Conservation (phyloP, 495 filamentous ascomycete genomes). For the Penicillium silybi region DNA sequence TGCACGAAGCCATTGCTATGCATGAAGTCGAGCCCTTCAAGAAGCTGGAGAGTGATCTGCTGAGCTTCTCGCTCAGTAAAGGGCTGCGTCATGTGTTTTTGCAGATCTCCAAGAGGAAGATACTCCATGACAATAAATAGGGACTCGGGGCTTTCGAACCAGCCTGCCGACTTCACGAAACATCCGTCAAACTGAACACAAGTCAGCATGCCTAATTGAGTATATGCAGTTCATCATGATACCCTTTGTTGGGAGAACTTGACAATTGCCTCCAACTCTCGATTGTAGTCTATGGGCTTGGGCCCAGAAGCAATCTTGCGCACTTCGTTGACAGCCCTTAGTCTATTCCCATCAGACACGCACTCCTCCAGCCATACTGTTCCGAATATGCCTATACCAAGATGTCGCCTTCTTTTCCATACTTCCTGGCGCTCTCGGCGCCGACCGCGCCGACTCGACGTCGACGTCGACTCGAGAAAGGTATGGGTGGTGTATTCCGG, state of each 20-base stretch:
- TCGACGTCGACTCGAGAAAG: constrained; percentile 13
- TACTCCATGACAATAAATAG: constrained; percentile 39
- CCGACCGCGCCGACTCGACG: neutral
- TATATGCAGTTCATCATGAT: neutral
- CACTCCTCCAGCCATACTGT: constrained; percentile 13
- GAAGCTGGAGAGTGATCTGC: constrained; percentile 35
- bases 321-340: constrained; percentile 15
- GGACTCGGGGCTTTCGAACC: constrained; percentile 24
- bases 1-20: constrained; percentile 42
- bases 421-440: constrained; percentile 9
- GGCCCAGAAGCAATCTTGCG: neutral
- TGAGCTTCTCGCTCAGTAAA: constrained; percentile 35
- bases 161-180: constrained; percentile 32
- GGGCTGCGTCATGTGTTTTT: constrained; percentile 1
- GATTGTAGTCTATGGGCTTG: constrained; percentile 19
- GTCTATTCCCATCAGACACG: neutral
- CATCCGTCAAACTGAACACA: constrained; percentile 13
- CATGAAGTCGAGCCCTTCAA: constrained; percentile 41
- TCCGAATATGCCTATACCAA: constrained; percentile 11
- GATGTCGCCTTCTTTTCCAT: constrained; percentile 6
- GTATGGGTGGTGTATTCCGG: constrained; percentile 6
- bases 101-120: constrained; percentile 14
- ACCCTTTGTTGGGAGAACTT: constrained; percentile 37
- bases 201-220: neutral
- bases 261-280: constrained; percentile 39